Evolutionary conservation across 345 rosid genomes (phyloP).

Genomic region (Populus alba): DNA sequence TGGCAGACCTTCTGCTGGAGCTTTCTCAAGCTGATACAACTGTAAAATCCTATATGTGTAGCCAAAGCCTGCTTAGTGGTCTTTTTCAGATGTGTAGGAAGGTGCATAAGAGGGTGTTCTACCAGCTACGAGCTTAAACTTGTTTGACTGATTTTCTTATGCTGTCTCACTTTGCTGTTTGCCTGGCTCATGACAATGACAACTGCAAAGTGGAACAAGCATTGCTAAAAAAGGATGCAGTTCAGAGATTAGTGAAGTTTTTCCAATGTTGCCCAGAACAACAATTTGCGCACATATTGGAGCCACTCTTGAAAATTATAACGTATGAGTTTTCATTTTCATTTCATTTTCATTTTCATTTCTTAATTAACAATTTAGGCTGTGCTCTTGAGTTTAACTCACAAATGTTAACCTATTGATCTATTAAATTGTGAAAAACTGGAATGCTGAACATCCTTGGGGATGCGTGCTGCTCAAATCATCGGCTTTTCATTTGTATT

Average conservation of each 20-base stretch:
- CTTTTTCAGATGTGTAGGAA: conserved; percentile 94
- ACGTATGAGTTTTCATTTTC: conserved; percentile 46
- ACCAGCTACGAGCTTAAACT: conserved; percentile 7
- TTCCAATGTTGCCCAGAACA: conserved; percentile 95
- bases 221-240: conserved; percentile 80
- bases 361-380: background rate
- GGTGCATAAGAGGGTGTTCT: conserved; percentile 35
- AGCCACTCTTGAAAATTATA: conserved; percentile 94
- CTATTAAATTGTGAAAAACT: background rate
- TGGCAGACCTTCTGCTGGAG: conserved; percentile 93
- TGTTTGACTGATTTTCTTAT: background rate
- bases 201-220: conserved; percentile 92
- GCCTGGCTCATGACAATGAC: conserved; percentile 98
- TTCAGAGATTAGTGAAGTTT: conserved; percentile 78
- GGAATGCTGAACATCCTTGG: background rate
- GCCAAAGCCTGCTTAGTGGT: conserved; percentile 84
- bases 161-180: conserved; percentile 40
- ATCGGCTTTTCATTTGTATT: background rate
- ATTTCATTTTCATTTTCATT: background rate
- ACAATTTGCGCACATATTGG: conserved; percentile 92
- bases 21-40: conserved; percentile 93
- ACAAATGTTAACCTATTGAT: background rate
- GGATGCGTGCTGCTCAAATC: background rate
- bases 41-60: conserved; percentile 91
- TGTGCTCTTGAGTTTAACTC: background rate